Evolutionary conservation across 768 basidiomycete genomes (phyloP), one percentile per base, ranked within the genome.

Genomic region (Dendrothele bispora): DNA sequence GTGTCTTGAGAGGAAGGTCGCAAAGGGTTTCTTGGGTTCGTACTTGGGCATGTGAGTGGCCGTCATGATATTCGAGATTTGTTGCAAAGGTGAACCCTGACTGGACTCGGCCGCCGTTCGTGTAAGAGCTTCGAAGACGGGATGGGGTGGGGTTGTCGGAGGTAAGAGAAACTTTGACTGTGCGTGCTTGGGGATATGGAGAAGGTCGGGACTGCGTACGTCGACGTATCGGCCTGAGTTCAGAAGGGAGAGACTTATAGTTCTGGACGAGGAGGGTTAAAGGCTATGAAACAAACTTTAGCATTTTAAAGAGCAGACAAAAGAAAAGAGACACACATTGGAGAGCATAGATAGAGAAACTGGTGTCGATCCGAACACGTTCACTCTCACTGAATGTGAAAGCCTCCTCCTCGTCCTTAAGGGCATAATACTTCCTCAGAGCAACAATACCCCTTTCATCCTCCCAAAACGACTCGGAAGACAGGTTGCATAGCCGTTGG

Each of bases 241-340:
- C 86, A 0, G 80, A 82, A 0, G 89, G 83, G n/a, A 91, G 77
- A 5, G 86, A 85, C 0, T 82, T 79, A 43, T 79, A 91, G 43
- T 71, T 86, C 63, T 86, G 74, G 73, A 3, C 65, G 63, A 3
- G 88, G 88, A 24, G 87, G 87, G 38, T 83, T 67, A 63, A 90
- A 91, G 2, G 85, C 88, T 89, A 53, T n/a, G 47, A 24, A 29
- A 27, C 5, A 32, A 29, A 27, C 20, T 20, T 26, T 54, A 35
- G 57, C 52, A 21, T 61, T 28, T 2, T 51, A 38, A n/a, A 39
- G 4, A 17, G 4, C 10, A 50, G 20, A 4, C n/a, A n/a, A n/a
- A n/a, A n/a, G n/a, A n/a, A n/a, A 21, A 15, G 26, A 28, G 10
- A 74, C 84, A 67, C 58, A 89, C 88, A 77, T 65, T 91, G 88